phyloP scores from a whole-genome alignment of 805 yeast species.

The Schwanniomyces occidentalis region DNA sequence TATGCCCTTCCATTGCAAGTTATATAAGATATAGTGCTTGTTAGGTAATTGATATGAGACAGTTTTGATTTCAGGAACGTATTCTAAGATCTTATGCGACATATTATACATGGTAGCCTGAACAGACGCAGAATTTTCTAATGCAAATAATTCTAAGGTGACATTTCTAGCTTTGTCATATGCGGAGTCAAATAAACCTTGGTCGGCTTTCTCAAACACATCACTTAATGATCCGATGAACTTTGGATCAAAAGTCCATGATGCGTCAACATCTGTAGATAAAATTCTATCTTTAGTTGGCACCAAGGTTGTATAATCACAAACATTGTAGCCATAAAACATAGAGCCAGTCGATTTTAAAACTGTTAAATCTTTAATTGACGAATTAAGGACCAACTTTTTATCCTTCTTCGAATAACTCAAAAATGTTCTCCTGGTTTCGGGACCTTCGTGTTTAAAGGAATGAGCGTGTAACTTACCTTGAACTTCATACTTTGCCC shows the following conservation, averaged over 20 bases:
- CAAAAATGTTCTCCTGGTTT: constrained; percentile 63
- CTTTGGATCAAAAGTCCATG: constrained; percentile 63
- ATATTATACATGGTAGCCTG: constrained; percentile 97
- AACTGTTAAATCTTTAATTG: constrained; percentile 77
- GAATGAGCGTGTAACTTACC: constrained; percentile 84
- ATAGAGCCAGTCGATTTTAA: constrained; percentile 90
- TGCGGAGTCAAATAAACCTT: constrained; percentile 64
- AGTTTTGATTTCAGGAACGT: constrained; percentile 54
- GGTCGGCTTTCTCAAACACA: constrained; percentile 52
- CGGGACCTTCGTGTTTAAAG: constrained; percentile 82
- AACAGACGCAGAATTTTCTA: constrained; percentile 88
- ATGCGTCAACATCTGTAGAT: constrained; percentile 80
- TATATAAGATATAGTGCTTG: constrained; percentile 84
- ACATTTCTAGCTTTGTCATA: constrained; percentile 62
- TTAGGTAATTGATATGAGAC: constrained; percentile 84
- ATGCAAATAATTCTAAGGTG: constrained; percentile 77
- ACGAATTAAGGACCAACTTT: constrained; percentile 61
- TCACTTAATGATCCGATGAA: constrained; percentile 50
- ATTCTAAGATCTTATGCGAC: constrained; percentile 67
- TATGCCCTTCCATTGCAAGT: constrained; percentile 82
- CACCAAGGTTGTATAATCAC: constrained; percentile 85
- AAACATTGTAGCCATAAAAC: constrained; percentile 83
- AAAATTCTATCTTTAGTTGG: constrained; percentile 85
- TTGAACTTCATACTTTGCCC: constrained; percentile 75
- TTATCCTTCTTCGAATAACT: constrained; percentile 50